A percentile compares a stretch with the other conserved stretches of the same genome.
These are phyloP conservation scores for Bipolaris sorokiniana DNA, from an alignment of 2,329 filamentous ascomycete genomes.

Conservation along the genomic window DNA sequence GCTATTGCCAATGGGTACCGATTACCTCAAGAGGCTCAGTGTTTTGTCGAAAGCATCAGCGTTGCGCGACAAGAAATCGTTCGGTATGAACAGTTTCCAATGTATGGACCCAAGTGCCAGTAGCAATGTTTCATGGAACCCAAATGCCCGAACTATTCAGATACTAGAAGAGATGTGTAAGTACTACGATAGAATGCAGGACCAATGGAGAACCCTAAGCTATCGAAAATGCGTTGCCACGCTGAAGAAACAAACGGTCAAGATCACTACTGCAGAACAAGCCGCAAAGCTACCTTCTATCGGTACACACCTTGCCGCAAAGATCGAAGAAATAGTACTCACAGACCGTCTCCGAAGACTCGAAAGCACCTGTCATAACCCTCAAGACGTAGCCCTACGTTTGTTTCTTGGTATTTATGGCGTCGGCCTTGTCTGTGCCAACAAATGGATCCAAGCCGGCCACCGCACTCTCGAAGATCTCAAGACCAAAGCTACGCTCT, in stretches of 20 bases:
- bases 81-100: slow-evolving; percentile 55
- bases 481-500: slow-evolving; percentile 64
- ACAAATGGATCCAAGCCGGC: slow-evolving; percentile 77
- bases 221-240: slow-evolving; percentile 81
- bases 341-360: slow-evolving; percentile 75
- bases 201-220: slow-evolving; percentile 75
- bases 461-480: slow-evolving; percentile 77
- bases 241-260: slow-evolving; percentile 68
- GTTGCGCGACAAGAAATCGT: slow-evolving; percentile 22
- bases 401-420: slow-evolving; percentile 81
- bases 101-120: slow-evolving; percentile 66
- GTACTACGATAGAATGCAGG: slow-evolving; percentile 76
- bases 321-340: slow-evolving; percentile 86
- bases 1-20: slow-evolving; percentile 21
- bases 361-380: slow-evolving; percentile 71
- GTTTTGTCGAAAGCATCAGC: slow-evolving; percentile 14
- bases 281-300: slow-evolving; percentile 72
- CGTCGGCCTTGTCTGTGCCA: slow-evolving; percentile 72
- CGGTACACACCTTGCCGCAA: slow-evolving; percentile 74
- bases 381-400: slow-evolving; percentile 68
- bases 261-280: slow-evolving; percentile 71
- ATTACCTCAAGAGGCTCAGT: slow-evolving; percentile 13
- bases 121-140: slow-evolving; percentile 59
- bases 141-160: slow-evolving; percentile 77
- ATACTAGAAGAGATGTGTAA: slow-evolving; percentile 78